phyloP scores from a whole-genome alignment of 257 asterid species.

The Cinchona pubescens region DNA sequence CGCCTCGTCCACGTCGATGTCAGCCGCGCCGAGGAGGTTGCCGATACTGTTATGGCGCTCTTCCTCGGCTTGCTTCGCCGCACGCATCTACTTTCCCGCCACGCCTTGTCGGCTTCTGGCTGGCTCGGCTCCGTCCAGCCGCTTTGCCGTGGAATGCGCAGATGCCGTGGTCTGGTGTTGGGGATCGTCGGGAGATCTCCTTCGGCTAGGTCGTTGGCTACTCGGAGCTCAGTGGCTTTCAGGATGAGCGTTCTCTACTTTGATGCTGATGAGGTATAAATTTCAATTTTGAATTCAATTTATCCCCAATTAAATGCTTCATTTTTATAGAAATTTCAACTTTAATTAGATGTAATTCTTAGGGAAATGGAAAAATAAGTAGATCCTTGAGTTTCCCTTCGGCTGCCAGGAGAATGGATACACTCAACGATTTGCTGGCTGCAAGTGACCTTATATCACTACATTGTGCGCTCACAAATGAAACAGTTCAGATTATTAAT shows the following conservation, averaged over 20 bases:
- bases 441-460: constrained; percentile 93
- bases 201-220: constrained; percentile 83
- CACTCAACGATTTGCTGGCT: constrained; percentile 94
- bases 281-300: neutral
- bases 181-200: constrained; percentile 97
- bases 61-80: constrained; percentile 82
- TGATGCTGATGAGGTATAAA: constrained; percentile 73
- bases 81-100: constrained; percentile 89
- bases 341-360: neutral
- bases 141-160: constrained; percentile 88
- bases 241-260: constrained; percentile 93
- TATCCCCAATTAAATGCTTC: neutral
- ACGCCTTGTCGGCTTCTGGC: constrained; percentile 86
- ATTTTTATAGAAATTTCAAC: neutral
- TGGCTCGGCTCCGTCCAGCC: constrained; percentile 99
- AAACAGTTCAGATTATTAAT: constrained; percentile 80
- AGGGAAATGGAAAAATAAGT: constrained; percentile 67
- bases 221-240: constrained; percentile 90
- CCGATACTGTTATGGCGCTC: constrained; percentile 98
- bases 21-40: constrained; percentile 91
- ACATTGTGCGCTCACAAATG: constrained; percentile 88
- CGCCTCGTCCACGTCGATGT: constrained; percentile 88
- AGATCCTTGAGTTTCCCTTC: constrained; percentile 71
- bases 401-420: constrained; percentile 98
- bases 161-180: constrained; percentile 74